Percentiles rank a stretch among this genome's conserved stretches.
These are phyloP conservation scores for Hypoxylon lienhwacheense DNA, from an alignment of 495 filamentous ascomycete genomes.

Conservation along the genomic window DNA sequence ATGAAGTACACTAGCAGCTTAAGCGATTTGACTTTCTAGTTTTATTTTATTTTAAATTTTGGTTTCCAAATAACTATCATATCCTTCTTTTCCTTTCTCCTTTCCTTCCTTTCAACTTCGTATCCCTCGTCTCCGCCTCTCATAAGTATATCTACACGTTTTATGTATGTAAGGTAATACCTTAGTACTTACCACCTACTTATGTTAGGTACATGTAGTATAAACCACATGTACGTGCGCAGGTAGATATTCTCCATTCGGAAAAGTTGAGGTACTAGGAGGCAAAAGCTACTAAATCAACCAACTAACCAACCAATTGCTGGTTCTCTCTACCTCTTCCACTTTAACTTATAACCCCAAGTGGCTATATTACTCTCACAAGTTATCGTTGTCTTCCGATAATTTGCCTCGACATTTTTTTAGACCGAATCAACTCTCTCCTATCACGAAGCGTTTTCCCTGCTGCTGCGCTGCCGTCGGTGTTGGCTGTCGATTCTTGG, in stretches of 20 bases:
- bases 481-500: constrained; percentile 6
- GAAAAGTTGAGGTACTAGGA: not conserved
- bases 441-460: not conserved
- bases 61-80: not conserved
- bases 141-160: constrained; percentile 9
- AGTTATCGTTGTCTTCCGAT: not conserved
- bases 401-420: too few relatives aligned
- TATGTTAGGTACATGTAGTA: too few relatives aligned
- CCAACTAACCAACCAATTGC: not conserved
- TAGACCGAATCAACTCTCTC: constrained; percentile 4
- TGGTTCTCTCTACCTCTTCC: not conserved
- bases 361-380: not conserved
- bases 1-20: not conserved
- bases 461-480: constrained; percentile 20
- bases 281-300: not conserved
- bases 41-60: not conserved
- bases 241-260: not conserved
- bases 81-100: not conserved
- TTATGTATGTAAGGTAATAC: not conserved
- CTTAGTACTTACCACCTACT: too few relatives aligned
- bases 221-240: not conserved
- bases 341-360: not conserved
- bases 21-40: constrained; percentile 9
- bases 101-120: not conserved
- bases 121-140: not conserved